Evolutionary conservation across 2,329 filamentous ascomycete genomes (phyloP).

Genomic region (Scedosporium boydii): DNA sequence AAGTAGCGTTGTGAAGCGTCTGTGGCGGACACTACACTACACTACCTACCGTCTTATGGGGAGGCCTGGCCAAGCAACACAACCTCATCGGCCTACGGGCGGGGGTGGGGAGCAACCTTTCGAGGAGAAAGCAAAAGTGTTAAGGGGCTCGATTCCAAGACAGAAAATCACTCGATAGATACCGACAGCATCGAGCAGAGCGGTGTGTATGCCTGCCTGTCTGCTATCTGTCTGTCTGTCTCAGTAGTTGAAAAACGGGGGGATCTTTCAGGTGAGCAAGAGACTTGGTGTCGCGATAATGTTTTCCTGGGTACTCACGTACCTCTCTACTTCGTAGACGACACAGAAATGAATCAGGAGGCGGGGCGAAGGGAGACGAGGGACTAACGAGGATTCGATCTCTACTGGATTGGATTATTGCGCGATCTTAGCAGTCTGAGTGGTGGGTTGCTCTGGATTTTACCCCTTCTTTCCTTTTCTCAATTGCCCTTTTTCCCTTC

Average conservation of each 20-base stretch:
- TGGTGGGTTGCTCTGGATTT: slow-evolving; percentile 1
- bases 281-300: too few species aligned
- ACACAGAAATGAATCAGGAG: background rate
- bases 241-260: too few species aligned
- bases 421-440: slow-evolving; percentile 1
- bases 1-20: background rate
- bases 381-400: background rate
- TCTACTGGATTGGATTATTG: background rate
- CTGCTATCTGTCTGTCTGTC: too few species aligned
- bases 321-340: too few species aligned
- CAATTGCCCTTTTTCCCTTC: background rate
- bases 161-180: too few species aligned
- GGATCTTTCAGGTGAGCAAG: too few species aligned
- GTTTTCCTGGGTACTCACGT: too few species aligned
- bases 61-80: background rate
- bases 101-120: background rate
- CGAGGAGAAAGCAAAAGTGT: too few species aligned
- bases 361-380: background rate
- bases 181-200: too few species aligned
- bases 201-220: too few species aligned
- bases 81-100: background rate
- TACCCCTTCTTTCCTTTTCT: slow-evolving; percentile 1
- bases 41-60: background rate
- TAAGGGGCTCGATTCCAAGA: too few species aligned
- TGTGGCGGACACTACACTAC: background rate